Evolutionary conservation across 805 yeast genomes (phyloP).

Genomic region (Saccharomycopsis lassenensis): DNA sequence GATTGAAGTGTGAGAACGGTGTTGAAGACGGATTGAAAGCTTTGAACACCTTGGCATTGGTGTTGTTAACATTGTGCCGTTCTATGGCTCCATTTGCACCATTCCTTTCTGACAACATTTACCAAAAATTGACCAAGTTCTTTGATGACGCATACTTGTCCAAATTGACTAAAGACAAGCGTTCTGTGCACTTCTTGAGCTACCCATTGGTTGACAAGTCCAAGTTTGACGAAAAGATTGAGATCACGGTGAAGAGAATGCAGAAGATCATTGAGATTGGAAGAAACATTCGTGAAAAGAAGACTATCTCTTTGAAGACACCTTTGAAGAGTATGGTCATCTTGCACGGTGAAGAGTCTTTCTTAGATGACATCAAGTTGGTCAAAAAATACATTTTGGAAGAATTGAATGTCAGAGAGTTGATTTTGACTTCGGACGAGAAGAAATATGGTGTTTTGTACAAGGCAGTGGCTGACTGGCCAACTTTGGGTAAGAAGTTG

Average conservation of each 20-base stretch:
- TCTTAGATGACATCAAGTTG: constrained; percentile 66
- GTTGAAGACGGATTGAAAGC: constrained; percentile 76
- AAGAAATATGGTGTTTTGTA: constrained; percentile 84
- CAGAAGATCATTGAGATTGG: constrained; percentile 95
- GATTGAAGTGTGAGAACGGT: constrained; percentile 93
- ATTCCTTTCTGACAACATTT: constrained; percentile 82
- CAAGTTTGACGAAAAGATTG: constrained; percentile 72
- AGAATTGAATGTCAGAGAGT: constrained; percentile 85
- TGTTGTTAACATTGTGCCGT: constrained; percentile 75
- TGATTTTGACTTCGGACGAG: constrained; percentile 84
- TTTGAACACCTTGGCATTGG: constrained; percentile 84
- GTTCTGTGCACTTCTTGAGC: constrained; percentile 90
- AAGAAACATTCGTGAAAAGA: constrained; percentile 94
- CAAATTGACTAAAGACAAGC: constrained; percentile 41
- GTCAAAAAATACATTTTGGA: constrained; percentile 73
- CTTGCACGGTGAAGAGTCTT: constrained; percentile 65
- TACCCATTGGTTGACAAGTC: constrained; percentile 80
- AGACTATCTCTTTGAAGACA: constrained; percentile 83
- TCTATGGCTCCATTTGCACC: constrained; percentile 99
- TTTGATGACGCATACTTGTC: constrained; percentile 50
- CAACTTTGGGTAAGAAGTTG: constrained; percentile 92
- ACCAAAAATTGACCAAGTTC: constrained; percentile 56
- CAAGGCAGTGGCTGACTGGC: constrained; percentile 98
- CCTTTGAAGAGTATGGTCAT: constrained; percentile 86
- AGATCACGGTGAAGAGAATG: constrained; percentile 87